Evolutionary conservation across 2,329 filamentous ascomycete species (phyloP), one percentile per base, ranked within the genome.

Genomic region (Didymella lethalis): DNA sequence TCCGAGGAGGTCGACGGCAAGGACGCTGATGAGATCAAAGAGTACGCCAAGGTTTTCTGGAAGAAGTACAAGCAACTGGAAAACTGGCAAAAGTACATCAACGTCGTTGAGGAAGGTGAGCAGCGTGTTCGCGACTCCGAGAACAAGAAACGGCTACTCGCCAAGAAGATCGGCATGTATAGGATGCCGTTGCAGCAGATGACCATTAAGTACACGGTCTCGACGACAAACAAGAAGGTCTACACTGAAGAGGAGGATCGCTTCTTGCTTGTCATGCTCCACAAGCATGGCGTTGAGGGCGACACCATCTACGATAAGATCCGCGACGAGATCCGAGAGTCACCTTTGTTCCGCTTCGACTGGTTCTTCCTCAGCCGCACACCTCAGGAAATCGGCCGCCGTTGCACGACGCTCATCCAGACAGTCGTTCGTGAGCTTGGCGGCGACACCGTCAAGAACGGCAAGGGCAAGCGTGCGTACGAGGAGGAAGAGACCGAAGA

Each of bases 341-440:
- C 90, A 56, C 93, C 95, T 10, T 83, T 99, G 3, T 99, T 99
- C 85, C 88, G 95, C 38, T 99, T 99, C 71, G 95, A 99, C 76
- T 99, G 96, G 96, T 99, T 99, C 82, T 97, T 99, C 83, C 85
- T 99, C 40, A 96, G 92, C 76, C 88, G 95, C 45, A 99, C 94
- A 4, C 92, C 95, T 0, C 89, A 93, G 48, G 95, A 99, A 79
- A 90, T 99, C 68, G 90, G 92, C 62, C 89, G 95, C 69, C 88
- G 96, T 51, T 98, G 95, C 80, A 96, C 91, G 31, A 99, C 96
- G 1, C 85, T 99, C 51, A 87, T 99, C 64, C 96, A 94, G 34
- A 96, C 95, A 0, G 92, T 99, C 47, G 91, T 95, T 51, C 90
- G 95, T 78, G 95, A 99, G 79, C 97, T 97, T 77, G 94, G 97